These are phyloP conservation scores for Arachis monticola DNA, from an alignment of 331 rosid genomes.

Conservation along the genomic window DNA sequence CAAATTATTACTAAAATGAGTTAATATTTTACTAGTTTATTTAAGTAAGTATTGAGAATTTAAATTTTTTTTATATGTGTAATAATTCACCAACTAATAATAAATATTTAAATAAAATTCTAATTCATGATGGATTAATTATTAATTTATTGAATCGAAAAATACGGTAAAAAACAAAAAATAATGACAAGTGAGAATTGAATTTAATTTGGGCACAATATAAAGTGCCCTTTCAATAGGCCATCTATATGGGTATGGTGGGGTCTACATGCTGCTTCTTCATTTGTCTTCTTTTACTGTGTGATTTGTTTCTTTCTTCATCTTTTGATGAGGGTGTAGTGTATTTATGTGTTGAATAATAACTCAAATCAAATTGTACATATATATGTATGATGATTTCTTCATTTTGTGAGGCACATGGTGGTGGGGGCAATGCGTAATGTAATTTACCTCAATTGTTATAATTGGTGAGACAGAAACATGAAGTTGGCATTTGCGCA, in stretches of 20 bases:
- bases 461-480: conserved; percentile 11
- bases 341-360: too few species aligned
- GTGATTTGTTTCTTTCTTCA: neutral
- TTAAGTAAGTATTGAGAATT: too few species aligned
- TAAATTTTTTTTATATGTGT: too few species aligned
- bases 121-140: too few species aligned
- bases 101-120: too few species aligned
- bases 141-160: too few species aligned
- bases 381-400: too few species aligned
- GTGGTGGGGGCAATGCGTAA: neutral
- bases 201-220: neutral
- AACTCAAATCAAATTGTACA: too few species aligned
- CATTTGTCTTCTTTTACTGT: neutral
- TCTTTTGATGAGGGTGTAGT: too few species aligned
- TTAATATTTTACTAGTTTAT: neutral
- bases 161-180: too few species aligned
- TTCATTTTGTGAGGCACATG: conserved; percentile 3
- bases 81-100: too few species aligned
- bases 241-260: neutral
- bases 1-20: too few species aligned
- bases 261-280: neutral
- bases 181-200: neutral
- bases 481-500: neutral
- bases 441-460: neutral
- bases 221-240: neutral